Evolutionary conservation across 2,329 filamentous ascomycete genomes (phyloP).

Genomic region (Colletotrichum sp.): DNA sequence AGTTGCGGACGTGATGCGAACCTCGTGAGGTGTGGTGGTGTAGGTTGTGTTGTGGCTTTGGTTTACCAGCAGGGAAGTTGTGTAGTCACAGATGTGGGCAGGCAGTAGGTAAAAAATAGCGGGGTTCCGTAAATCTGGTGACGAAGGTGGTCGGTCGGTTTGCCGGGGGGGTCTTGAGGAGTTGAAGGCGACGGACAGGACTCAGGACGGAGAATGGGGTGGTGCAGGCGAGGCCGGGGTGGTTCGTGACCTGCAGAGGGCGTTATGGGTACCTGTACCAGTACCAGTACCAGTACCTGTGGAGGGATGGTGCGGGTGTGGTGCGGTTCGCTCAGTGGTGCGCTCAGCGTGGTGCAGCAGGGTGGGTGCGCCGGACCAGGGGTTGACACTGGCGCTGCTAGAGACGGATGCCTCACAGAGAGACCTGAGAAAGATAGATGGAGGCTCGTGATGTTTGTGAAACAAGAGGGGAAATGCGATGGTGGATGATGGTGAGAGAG

Average conservation of each 20-base stretch:
- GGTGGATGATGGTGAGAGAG: background rate
- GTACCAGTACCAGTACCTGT: background rate
- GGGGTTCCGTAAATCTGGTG: conserved; percentile 18
- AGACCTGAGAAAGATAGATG: background rate
- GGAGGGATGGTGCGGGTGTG: background rate
- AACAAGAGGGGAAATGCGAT: conserved; percentile 3
- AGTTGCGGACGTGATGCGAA: conserved; percentile 1
- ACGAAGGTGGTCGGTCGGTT: conserved; percentile 2
- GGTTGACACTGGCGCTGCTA: background rate
- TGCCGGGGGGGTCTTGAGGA: background rate
- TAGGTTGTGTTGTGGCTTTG: background rate
- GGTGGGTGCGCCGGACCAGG: conserved; percentile 6
- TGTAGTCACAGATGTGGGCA: background rate
- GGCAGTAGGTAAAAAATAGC: conserved; percentile 5
- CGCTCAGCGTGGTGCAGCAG: background rate
- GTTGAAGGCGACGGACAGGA: background rate
- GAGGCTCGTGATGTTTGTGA: conserved; percentile 18
- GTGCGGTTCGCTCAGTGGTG: conserved; percentile 9
- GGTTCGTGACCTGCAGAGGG: conserved; percentile 19
- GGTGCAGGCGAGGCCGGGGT: background rate
- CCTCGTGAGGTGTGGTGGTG: conserved; percentile 4
- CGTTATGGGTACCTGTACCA: background rate
- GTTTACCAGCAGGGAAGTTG: background rate
- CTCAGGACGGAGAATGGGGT: background rate
- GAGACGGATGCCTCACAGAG: background rate